phyloP scores from a whole-genome alignment of 2,329 filamentous ascomycete genomes.

The Diaporthe citriasiana region DNA sequence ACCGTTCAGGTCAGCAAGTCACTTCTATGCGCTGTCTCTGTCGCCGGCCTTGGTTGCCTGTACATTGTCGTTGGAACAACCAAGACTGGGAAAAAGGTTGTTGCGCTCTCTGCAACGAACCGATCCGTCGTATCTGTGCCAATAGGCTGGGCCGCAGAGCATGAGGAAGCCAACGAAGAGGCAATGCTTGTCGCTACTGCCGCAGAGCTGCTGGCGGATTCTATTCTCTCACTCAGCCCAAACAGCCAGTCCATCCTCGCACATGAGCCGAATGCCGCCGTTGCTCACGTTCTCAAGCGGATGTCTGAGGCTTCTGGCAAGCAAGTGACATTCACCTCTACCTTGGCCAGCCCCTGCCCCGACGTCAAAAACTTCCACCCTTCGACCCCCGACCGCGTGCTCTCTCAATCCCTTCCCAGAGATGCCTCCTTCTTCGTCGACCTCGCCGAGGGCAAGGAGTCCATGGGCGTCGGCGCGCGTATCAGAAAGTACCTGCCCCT shows the following conservation, averaged over 20 bases:
- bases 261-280: conserved; percentile 2
- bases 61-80: conserved; percentile 1
- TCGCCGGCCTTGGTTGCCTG: conserved; percentile 15
- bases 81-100: neutral
- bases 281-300: conserved; percentile 13
- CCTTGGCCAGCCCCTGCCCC: neutral
- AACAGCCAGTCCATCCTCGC: conserved; percentile 4
- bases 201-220: conserved; percentile 15
- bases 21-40: conserved; percentile 16
- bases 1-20: conserved; percentile 26
- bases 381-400: conserved; percentile 17
- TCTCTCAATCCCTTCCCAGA: neutral
- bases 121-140: conserved; percentile 5
- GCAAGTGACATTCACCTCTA: conserved; percentile 20
- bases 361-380: conserved; percentile 9
- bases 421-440: conserved; percentile 15
- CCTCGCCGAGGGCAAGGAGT: conserved; percentile 9
- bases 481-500: conserved; percentile 19
- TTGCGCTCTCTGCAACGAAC: conserved; percentile 4
- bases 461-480: conserved; percentile 15
- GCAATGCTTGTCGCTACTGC: conserved; percentile 11
- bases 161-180: conserved; percentile 13
- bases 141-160: neutral
- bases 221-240: neutral
- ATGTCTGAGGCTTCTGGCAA: conserved; percentile 9